Percentiles rank a stretch among this genome's conserved stretches.
phyloP scores from a whole-genome alignment of 139 green algal species.

The Micractinium sp. region DNA sequence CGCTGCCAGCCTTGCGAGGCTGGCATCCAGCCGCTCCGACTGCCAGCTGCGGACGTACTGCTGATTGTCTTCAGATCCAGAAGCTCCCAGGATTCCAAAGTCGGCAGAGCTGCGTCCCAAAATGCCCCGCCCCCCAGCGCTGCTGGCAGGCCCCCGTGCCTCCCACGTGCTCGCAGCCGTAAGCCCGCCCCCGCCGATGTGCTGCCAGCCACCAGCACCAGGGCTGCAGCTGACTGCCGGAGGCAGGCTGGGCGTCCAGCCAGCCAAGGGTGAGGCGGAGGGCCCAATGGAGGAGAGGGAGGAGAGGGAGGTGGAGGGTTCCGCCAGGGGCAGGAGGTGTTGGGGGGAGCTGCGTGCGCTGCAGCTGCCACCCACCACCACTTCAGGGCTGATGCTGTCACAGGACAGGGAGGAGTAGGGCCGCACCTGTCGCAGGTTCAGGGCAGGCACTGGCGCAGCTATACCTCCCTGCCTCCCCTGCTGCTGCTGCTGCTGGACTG shows the following conservation, averaged over 20 bases:
- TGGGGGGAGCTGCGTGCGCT: neutral
- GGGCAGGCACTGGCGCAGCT: neutral
- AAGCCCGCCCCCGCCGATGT: neutral
- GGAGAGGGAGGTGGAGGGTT: neutral
- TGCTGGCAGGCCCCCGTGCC: neutral
- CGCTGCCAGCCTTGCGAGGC: neutral
- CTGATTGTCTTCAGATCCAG: neutral
- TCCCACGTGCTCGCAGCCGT: neutral
- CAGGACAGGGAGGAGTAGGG: slow-evolving; percentile 5
- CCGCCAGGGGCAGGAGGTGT: neutral
- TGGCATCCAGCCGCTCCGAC: neutral
- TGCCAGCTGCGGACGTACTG: slow-evolving; percentile 11
- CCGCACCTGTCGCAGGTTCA: slow-evolving; percentile 1
- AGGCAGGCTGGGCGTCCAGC: neutral
- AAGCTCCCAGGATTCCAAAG: no score
- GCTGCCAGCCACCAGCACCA: neutral
- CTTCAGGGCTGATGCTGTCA: neutral
- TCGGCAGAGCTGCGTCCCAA: no score
- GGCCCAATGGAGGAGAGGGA: neutral
- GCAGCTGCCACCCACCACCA: neutral
- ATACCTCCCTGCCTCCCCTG: neutral
- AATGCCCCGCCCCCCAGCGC: neutral
- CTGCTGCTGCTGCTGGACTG: neutral
- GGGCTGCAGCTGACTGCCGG: neutral
- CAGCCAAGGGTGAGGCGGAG: neutral